phyloP scores from a whole-genome alignment of 169 alveolate species.

The Plasmodium vivax region DNA sequence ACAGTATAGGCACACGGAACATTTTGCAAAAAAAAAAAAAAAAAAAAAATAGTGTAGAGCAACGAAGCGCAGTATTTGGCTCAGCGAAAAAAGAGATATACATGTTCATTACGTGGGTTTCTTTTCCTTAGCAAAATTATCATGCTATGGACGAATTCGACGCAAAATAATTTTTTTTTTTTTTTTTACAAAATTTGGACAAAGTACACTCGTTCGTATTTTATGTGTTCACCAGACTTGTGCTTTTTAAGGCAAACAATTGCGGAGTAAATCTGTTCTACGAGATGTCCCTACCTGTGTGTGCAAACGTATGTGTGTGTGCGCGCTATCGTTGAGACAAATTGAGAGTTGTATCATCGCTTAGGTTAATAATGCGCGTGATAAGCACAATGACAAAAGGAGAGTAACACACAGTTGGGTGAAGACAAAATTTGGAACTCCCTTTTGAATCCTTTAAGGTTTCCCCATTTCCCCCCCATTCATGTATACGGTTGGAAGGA shows the following conservation, averaged over 20 bases:
- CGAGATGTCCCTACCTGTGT: neutral
- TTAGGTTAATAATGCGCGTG: neutral
- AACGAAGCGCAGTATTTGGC: neutral
- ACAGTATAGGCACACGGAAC: neutral
- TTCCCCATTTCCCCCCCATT: neutral
- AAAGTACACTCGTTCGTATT: neutral
- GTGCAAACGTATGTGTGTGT: neutral
- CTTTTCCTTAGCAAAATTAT: neutral
- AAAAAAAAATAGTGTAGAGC: neutral
- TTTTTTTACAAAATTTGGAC: neutral
- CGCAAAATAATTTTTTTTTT: neutral
- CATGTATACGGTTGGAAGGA: neutral
- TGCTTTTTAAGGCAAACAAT: neutral
- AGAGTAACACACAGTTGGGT: neutral
- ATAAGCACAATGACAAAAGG: neutral
- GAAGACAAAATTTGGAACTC: neutral
- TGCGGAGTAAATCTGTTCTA: neutral
- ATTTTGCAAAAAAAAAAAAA: neutral
- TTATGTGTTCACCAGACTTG: neutral
- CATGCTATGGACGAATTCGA: neutral
- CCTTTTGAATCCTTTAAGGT: neutral
- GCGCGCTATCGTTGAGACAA: neutral
- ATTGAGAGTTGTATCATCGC: neutral
- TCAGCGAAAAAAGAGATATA: neutral
- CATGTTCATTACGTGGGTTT: neutral